phyloP scores from a whole-genome alignment of 2,329 filamentous ascomycete species.

The Aaosphaeria pasadenensis region DNA sequence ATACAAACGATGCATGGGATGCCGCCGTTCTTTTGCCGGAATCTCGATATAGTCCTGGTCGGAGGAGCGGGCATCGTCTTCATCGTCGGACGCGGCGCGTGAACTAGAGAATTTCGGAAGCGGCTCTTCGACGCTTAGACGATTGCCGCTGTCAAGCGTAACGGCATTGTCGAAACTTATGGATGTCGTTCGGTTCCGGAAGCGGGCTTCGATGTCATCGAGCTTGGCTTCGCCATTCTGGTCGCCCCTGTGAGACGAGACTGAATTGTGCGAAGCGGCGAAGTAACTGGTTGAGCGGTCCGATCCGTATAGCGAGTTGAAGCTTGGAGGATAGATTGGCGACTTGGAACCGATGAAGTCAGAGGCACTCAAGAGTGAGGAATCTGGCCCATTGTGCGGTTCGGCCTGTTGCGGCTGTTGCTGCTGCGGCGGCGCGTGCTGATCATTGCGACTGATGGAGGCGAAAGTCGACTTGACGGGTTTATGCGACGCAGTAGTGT shows the following conservation, averaged over 20 bases:
- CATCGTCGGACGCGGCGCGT: constrained; percentile 20
- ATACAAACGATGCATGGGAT: constrained; percentile 18
- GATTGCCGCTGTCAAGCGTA: constrained; percentile 39
- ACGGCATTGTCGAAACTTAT: constrained; percentile 42
- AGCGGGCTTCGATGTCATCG: constrained; percentile 23
- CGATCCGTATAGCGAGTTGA: constrained; percentile 13
- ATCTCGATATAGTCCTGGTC: constrained; percentile 33
- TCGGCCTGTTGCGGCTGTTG: constrained; percentile 11
- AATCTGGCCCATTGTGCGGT: constrained; percentile 17
- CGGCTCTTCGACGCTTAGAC: constrained; percentile 36
- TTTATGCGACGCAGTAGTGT: constrained; percentile 34
- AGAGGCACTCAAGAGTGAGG: constrained; percentile 16
- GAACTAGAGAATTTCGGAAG: constrained; percentile 28
- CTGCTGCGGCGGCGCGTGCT: not conserved
- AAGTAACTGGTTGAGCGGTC: constrained; percentile 11
- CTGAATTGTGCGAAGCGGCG: constrained; percentile 1
- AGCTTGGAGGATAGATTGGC: constrained; percentile 14
- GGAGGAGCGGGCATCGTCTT: constrained; percentile 28
- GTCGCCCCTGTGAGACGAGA: too few species aligned
- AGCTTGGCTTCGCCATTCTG: constrained; percentile 9
- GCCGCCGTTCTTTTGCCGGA: constrained; percentile 17
- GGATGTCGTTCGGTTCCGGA: constrained; percentile 34
- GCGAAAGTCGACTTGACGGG: constrained; percentile 36
- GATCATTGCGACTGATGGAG: constrained; percentile 29
- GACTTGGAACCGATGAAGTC: constrained; percentile 16